Evolutionary conservation across 345 rosid species (phyloP).

Genomic region (Hirschfeldia incana): DNA sequence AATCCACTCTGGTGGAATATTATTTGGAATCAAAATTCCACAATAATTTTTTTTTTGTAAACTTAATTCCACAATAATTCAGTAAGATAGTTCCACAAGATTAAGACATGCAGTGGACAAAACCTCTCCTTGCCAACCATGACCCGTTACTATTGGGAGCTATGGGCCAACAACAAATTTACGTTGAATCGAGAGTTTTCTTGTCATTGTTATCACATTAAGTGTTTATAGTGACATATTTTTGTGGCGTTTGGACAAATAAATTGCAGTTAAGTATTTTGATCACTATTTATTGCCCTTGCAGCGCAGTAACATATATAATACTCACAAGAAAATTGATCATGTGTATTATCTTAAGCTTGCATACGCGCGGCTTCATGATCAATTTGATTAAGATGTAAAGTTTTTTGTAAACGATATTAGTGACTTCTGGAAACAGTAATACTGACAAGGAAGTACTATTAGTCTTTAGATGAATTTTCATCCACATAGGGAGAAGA

Average conservation of each 20-base stretch:
- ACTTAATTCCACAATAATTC: background rate
- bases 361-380: background rate
- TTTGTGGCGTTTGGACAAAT: too few species aligned
- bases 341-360: background rate
- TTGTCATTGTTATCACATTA: constrained; percentile 7
- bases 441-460: background rate
- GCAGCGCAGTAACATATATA: background rate
- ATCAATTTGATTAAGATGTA: background rate
- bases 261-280: too few species aligned
- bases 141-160: constrained; percentile 5
- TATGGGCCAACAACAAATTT: background rate
- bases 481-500: background rate
- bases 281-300: background rate
- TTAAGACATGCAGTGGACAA: constrained; percentile 11
- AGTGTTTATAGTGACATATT: constrained; percentile 23
- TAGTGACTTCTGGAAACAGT: background rate
- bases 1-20: background rate
- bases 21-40: background rate
- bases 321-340: background rate
- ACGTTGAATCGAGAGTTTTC: constrained; percentile 24
- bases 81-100: constrained; percentile 6
- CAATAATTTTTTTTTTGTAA: too few species aligned
- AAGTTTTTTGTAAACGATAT: background rate
- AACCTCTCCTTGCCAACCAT: constrained; percentile 15
- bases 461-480: background rate